Evolutionary conservation across 352 stramenopile species (phyloP), one percentile per base, ranked within the genome.

Genomic region (Phytopythium ostracodes): DNA sequence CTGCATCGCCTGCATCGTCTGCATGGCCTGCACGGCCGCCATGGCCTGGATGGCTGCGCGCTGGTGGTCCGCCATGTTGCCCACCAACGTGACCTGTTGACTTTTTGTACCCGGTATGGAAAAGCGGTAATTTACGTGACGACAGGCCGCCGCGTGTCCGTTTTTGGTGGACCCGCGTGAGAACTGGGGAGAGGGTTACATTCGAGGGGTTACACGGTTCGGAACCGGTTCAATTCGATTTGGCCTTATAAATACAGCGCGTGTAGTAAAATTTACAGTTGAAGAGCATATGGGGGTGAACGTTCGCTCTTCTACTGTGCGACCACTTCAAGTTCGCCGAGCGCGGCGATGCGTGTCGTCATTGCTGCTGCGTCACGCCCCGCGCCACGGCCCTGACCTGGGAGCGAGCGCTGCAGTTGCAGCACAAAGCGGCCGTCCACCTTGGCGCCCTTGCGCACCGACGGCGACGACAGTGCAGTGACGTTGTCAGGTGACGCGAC

Each of bases 41-140:
- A 27, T 49, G n/a, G 42, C n/a, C 42, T 49, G 42, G 42, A 49
- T 49, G 42, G 42, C 42, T 11, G 36, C 36, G 36, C 36, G 36
- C 36, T 42, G 36, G 29, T 42, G 36, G 29, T 33, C 36, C 36
- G 36, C 10, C 36, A 42, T 42, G 36, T n/a, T n/a, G n/a, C n/a
- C n/a, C n/a, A n/a, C n/a, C n/a, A n/a, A n/a, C n/a, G n/a, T n/a
- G n/a, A n/a, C n/a, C n/a, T n/a, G n/a, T n/a, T n/a, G n/a, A n/a
- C 29, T 33, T 27, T 24, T 24, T 49, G n/a, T 25, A 24, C 2
- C 42, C n/a, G n/a, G n/a, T n/a, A 33, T 33, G 29, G 29, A 33
- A 33, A 33, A 33, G n/a, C 29, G 29, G 20, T 20, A 49, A 42
- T 56, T 56, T 56, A 56, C 50, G 50, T 54, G 47, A 54, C 14